A percentile compares a stretch with the other conserved stretches of the same genome.
Conservation (phyloP, 2,329 filamentous ascomycete species). For the Phyllosticta paracitricarpa region DNA sequence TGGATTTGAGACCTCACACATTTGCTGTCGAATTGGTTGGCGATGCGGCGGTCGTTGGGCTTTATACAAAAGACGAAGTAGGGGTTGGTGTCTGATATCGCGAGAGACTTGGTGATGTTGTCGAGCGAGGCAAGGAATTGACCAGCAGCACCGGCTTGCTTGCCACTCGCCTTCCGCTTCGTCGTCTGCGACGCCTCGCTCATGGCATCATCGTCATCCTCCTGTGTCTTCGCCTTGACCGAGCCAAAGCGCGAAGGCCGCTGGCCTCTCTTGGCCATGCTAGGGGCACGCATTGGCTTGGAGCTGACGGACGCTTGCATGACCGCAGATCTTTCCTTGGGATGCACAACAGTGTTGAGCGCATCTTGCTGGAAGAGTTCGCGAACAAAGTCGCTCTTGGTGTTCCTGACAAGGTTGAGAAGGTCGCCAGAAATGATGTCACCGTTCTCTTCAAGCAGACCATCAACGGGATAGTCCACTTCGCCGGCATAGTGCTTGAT, state of each 20-base stretch:
- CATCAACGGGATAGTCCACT: constrained; percentile 83
- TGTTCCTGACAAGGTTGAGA: constrained; percentile 83
- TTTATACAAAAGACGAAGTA: constrained; percentile 98
- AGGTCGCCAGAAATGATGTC: constrained; percentile 93
- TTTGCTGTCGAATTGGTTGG: constrained; percentile 98
- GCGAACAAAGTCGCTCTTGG: constrained; percentile 78
- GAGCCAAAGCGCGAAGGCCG: constrained; percentile 38
- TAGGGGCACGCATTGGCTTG: constrained; percentile 84
- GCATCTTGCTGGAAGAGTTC: constrained; percentile 95
- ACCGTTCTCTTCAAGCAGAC: constrained; percentile 87
- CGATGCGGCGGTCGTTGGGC: constrained; percentile 91
- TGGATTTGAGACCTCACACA: constrained; percentile 92
- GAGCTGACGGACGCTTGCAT: constrained; percentile 96
- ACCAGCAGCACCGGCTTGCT: constrained; percentile 77
- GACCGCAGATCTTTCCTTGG: constrained; percentile 78
- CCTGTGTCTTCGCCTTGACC: constrained; percentile 27
- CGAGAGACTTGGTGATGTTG: constrained; percentile 81
- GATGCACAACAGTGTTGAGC: constrained; percentile 84
- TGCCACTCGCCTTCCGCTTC: constrained; percentile 29
- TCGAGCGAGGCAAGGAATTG: constrained; percentile 86
- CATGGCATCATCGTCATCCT: constrained; percentile 40
- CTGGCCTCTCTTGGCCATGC: constrained; percentile 69
- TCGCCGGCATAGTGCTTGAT: constrained; percentile 94
- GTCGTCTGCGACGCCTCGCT: constrained; percentile 32
- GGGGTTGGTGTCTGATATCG: constrained; percentile 71